phyloP scores from a whole-genome alignment of 2,329 filamentous ascomycete species.

The Diaporthe aspalathi region DNA sequence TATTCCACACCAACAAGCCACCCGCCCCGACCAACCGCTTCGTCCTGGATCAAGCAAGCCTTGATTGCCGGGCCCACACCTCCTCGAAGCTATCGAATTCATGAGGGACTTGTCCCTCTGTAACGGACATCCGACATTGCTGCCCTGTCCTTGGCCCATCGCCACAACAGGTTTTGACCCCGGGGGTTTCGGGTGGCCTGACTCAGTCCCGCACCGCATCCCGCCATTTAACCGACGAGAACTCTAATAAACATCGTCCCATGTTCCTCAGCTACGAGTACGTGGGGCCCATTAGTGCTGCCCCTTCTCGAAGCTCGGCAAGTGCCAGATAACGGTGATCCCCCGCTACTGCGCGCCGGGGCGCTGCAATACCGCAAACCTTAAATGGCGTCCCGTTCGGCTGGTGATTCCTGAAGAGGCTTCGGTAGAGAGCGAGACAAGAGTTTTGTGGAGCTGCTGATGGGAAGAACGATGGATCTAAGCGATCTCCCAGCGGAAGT shows the following conservation, averaged over 20 bases:
- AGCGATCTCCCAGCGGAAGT: not conserved
- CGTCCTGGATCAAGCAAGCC: not conserved
- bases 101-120: not conserved
- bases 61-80: slow-evolving; percentile 20
- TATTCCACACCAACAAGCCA: not conserved
- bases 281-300: not conserved
- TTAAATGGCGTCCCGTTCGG: slow-evolving; percentile 6
- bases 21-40: not conserved
- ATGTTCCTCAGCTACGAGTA: not conserved
- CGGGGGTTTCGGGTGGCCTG: slow-evolving; percentile 10
- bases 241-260: slow-evolving; percentile 7
- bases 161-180: slow-evolving; percentile 24
- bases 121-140: not conserved
- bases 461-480: not conserved
- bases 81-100: not conserved
- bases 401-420: slow-evolving; percentile 4
- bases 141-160: slow-evolving; percentile 9
- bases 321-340: slow-evolving; percentile 22
- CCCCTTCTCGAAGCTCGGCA: slow-evolving; percentile 23
- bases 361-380: slow-evolving; percentile 24
- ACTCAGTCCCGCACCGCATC: not conserved
- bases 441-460: not conserved
- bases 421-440: not conserved
- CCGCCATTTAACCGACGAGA: slow-evolving; percentile 3
- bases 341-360: slow-evolving; percentile 14